phyloP scores from a whole-genome alignment of 2,329 filamentous ascomycete species.

The Ophiostoma himal-ulmi region DNA sequence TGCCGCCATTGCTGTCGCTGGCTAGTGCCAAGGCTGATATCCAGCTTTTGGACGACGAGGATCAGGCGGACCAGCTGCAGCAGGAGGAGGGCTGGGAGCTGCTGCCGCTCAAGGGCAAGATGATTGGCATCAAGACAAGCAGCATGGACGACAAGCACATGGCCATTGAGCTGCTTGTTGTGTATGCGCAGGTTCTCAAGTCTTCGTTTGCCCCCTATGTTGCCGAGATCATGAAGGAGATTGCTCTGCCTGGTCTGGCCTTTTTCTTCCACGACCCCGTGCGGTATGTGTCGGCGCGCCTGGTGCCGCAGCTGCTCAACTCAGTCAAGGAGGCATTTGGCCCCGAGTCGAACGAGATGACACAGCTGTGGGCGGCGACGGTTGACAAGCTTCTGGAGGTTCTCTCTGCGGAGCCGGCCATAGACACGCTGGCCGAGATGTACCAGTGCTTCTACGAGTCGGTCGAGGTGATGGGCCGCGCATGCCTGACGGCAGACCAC shows the following conservation, averaged over 20 bases:
- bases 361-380: constrained; percentile 76
- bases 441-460: constrained; percentile 99
- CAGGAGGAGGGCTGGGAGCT: constrained; percentile 97
- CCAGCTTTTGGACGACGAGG: constrained; percentile 89
- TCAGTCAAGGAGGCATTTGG: constrained; percentile 92
- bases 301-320: constrained; percentile 86
- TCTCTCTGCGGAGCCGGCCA: constrained; percentile 84
- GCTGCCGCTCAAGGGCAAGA: constrained; percentile 92
- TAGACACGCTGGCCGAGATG: constrained; percentile 96
- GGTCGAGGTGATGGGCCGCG: constrained; percentile 84
- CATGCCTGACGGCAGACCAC: constrained; percentile 69
- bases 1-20: constrained; percentile 86
- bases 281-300: constrained; percentile 87
- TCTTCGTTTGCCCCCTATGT: constrained; percentile 88
- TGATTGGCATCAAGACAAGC: constrained; percentile 96
- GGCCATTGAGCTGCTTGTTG: constrained; percentile 96
- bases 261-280: constrained; percentile 99
- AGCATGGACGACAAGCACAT: constrained; percentile 98
- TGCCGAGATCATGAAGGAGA: constrained; percentile 89
- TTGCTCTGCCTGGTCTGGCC: constrained; percentile 83
- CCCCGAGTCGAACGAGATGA: constrained; percentile 68
- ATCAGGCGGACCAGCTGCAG: constrained; percentile 85
- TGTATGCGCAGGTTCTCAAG: constrained; percentile 95
- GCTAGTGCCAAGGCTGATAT: constrained; percentile 96
- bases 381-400: constrained; percentile 91